Evolutionary conservation across 495 filamentous ascomycete species (phyloP).

Genomic region (Saxophila tyrrhenica): DNA sequence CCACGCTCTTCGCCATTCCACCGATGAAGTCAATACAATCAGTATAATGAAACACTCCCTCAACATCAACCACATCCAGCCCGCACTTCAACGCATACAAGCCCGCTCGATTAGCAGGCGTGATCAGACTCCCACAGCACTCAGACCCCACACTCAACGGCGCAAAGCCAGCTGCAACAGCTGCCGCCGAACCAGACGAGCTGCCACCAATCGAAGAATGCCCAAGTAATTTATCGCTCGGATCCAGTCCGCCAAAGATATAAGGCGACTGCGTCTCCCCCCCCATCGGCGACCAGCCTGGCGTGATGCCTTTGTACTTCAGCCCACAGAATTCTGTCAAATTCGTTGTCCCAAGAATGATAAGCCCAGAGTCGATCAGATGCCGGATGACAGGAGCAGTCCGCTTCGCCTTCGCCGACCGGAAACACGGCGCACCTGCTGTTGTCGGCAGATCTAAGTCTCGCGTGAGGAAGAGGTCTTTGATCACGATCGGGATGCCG

Average conservation of each 20-base stretch:
- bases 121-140: constrained; percentile 25
- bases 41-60: constrained; percentile 22
- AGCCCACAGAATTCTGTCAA: constrained; percentile 27
- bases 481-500: constrained; percentile 35
- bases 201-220: constrained; percentile 19
- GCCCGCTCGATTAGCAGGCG: constrained; percentile 25
- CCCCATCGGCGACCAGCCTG: constrained; percentile 27
- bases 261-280: constrained; percentile 28
- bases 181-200: constrained; percentile 26
- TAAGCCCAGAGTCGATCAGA: constrained; percentile 25
- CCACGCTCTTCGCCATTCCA: constrained; percentile 27
- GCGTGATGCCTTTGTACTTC: constrained; percentile 17
- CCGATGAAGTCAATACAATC: constrained; percentile 24
- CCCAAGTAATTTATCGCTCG: constrained; percentile 16
- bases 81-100: constrained; percentile 27
- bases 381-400: constrained; percentile 27
- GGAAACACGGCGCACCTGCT: constrained; percentile 29
- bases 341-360: constrained; percentile 28
- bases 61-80: constrained; percentile 20
- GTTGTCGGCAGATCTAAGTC: constrained; percentile 26
- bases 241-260: constrained; percentile 29
- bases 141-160: constrained; percentile 26
- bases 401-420: constrained; percentile 25
- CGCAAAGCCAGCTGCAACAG: constrained; percentile 25
- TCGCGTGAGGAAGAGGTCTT: constrained; percentile 37